phyloP scores from a whole-genome alignment of 2,329 filamentous ascomycete genomes.

The Tolypocladium inflatum region DNA sequence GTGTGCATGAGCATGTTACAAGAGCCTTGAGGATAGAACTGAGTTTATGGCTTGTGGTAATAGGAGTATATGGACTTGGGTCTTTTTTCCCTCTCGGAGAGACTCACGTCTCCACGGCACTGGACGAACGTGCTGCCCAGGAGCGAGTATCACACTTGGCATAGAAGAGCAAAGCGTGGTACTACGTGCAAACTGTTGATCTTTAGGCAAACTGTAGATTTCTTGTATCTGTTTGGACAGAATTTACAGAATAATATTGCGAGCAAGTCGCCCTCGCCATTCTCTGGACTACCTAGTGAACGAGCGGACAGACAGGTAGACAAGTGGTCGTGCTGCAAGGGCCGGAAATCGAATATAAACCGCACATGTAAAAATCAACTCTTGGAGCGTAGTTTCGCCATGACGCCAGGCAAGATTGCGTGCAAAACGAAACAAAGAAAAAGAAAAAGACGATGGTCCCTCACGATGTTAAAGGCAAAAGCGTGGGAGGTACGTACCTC shows the following conservation, averaged over 20 bases:
- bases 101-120: background rate
- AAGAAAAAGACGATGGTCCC: no score
- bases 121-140: no score
- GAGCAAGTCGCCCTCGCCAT: background rate
- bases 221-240: no score
- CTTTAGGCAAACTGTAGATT: no score
- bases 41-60: background rate
- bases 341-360: background rate
- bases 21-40: background rate
- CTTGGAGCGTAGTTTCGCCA: background rate
- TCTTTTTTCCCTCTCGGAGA: background rate
- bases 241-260: background rate
- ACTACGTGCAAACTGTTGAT: no score
- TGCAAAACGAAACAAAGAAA: background rate
- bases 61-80: no score
- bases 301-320: background rate
- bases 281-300: background rate
- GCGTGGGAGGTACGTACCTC: background rate
- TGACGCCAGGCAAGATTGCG: no score
- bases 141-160: no score
- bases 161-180: no score
- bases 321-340: background rate
- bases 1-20: no score
- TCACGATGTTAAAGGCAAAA: background rate
- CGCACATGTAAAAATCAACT: background rate